Evolutionary conservation across 148 eudicot species (phyloP), one percentile per base, ranked within the genome.

Genomic region (Agrostemma githago): DNA sequence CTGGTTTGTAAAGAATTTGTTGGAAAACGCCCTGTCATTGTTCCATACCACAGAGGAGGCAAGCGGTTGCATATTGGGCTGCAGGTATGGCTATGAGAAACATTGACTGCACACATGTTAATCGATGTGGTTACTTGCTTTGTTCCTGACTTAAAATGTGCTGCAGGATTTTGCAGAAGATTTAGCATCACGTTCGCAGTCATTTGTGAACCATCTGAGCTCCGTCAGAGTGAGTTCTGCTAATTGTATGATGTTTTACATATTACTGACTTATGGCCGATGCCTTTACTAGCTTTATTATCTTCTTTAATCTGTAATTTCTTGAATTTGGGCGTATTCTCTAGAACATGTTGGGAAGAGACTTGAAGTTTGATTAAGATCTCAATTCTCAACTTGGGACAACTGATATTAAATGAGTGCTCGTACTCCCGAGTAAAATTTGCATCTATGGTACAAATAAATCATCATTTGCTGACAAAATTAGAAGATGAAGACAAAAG

Each of bases 31-130:
- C 98, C 98, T 51, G 96, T 95, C 42, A 92, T 90, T 70, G 76
- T 92, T 80, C 98, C 98, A 26, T 95, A 95, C 75, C 98, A 95
- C 80, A 92, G 73, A 85, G 98, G 98, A 64, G 98, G 98, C 74
- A 95, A 92, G 74, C 86, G 97, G 78, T 76, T 95, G 82, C 92
- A 95, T 79, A 87, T 95, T 66, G 98, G 90, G 70, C 70, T 89
- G 72, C 96, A 90, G 93, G 98, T 94, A 68, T 78, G 80, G 67
- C 56, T 59, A 67, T 70, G 7, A 44, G 15, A 39, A 6, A 46
- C 2, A 57, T 15, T 6, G 59, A 20, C 58, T 20, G 62, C 12
- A 16, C 37, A 51, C 19, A 34, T 54, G 38, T 46, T 34, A 57
- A 62, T 15, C 3, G 12, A 43, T 75, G 16, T 15, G 16, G 15